Base-by-base conservation (phyloP, 805 yeast genomes). In the Starmerella floricola region DNA sequence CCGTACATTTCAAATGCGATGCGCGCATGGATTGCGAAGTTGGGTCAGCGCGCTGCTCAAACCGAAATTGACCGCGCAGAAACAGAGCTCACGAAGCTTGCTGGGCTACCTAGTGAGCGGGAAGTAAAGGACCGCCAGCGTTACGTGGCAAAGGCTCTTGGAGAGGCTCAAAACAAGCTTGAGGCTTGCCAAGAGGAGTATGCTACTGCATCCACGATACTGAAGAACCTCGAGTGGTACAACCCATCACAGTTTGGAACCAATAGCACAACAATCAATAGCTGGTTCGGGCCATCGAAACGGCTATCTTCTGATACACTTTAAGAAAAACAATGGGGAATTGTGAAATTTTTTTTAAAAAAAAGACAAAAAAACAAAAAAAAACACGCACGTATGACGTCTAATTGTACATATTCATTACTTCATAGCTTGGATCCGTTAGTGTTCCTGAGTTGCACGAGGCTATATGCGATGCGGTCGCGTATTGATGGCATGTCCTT, bases 401-500 rank as follows among this genome's bases (percentile, higher is more conserved):
- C 27, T 24, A 24, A 8, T 6, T 24, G 15, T 27, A 27, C 30
- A 27, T 27, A 27, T 13, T 27, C 15, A 12, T 27, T 4, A 8
- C 5, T 15, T 33, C 36, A 33, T 11, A 33, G 6, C 15, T 21
- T 33, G 8, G 36, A 33, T n/a, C 27, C 27, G 13, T 19, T 23
- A 8, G 26, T 23, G 10, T 23, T 20, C 17, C 17, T 17, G 17
- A 33, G 44, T 15, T 32, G 36, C 19, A 45, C 30, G 8, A 46
- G 36, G 12, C 40, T 28, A 20, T 29, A 73, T 0, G 79, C 79
- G 81, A 81, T 81, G 41, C 74, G 63, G 34, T 76, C 63, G 48
- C 98, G 67, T 43, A 88, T 65, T 2, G 59, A 57, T 5, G 65
- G 66, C 76, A 88, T 86, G 55, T 85, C 94, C 6, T 64, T 61